These are phyloP conservation scores for Coemansia sp. DNA, from an alignment of 192 early-diverging fungal genomes.

Conservation along the genomic window DNA sequence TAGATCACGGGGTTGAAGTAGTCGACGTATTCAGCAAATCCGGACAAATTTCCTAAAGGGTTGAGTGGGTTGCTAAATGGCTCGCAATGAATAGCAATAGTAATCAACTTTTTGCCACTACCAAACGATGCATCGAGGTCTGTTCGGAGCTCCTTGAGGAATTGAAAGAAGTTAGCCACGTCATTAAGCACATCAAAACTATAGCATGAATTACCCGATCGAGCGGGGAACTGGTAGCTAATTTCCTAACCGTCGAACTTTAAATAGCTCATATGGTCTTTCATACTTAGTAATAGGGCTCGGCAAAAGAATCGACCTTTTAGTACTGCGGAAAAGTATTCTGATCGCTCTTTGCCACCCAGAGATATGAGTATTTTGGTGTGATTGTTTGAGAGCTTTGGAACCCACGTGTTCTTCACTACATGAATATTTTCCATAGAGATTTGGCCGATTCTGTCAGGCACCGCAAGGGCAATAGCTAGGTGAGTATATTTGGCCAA, in stretches of 20 bases:
- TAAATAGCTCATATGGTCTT: constrained; percentile 54
- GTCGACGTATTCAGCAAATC: constrained; percentile 59
- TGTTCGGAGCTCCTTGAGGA: constrained; percentile 60
- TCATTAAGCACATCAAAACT: constrained; percentile 55
- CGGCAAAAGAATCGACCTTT: constrained; percentile 29
- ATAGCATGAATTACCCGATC: constrained; percentile 48
- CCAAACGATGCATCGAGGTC: constrained; percentile 49
- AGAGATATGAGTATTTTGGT: constrained; percentile 62
- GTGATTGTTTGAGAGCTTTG: constrained; percentile 40
- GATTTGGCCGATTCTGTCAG: constrained; percentile 38
- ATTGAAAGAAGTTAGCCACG: constrained; percentile 57
- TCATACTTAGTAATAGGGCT: constrained; percentile 52
- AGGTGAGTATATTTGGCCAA: constrained; percentile 64
- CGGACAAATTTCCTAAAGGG: constrained; percentile 56
- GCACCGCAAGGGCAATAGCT: constrained; percentile 63
- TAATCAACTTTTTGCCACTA: constrained; percentile 53
- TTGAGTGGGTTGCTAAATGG: constrained; percentile 59
- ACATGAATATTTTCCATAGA: constrained; percentile 25
- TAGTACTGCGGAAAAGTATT: constrained; percentile 56
- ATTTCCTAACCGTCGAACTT: constrained; percentile 72
- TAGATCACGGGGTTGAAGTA: constrained; percentile 70
- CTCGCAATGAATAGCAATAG: constrained; percentile 61
- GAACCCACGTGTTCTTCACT: constrained; percentile 48
- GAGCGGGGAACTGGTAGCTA: constrained; percentile 70
- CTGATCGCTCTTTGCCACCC: constrained; percentile 69